Base-by-base conservation (phyloP, 2,329 filamentous ascomycete genomes). In the Neofusicoccum cordaticola region DNA sequence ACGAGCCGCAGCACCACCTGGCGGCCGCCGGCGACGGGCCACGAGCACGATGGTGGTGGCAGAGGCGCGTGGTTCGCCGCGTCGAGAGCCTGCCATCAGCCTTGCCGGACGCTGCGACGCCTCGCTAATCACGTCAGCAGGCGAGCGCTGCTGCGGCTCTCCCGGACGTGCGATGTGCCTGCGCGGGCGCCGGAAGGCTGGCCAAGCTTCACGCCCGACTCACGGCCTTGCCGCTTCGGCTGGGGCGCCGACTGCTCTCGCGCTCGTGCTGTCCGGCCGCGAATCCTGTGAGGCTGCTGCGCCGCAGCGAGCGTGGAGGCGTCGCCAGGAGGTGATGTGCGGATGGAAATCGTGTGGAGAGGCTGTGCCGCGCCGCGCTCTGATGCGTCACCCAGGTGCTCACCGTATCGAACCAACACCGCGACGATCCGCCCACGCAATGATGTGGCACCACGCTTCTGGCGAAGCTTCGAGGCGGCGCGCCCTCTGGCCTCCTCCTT, bases 381-480 rank as follows among this genome's bases (percentile, higher is more conserved):
- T 39, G 47, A 22, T 13, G 41, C 53, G 53, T 34, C 42, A 22
- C 27, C 56, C 41, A 47, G 4, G n/a, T 27, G 31, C 56, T 60
- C 56, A 60, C 56, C 56, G 56, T 47, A 42, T 60, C 56, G 34
- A 17, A 37, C 56, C 56, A 60, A 60, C 56, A 60, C 56, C 13
- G n/a, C 34, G 27, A 31, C 27, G 27, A 31, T 31, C 27, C 27
- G 27, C 27, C 27, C 27, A 31, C 27, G 27, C 27, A 31, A 31
- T 31, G 27, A 31, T 31, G 27, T 31, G 27, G 27, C 27, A 31
- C 27, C 27, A 31, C 27, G 27, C 27, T 7, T 31, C 27, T 31
- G 27, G 27, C 27, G 27, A 5, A 31, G 27, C 27, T 31, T 31
- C 27, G 27, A 31, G 27, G 27, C 27, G 27, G 27, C 27, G 27